Percentiles rank a stretch among this genome's conserved stretches.
Evolutionary conservation across 2,329 filamentous ascomycete species (phyloP).

Genomic region (Talaromyces albobiverticillius): DNA sequence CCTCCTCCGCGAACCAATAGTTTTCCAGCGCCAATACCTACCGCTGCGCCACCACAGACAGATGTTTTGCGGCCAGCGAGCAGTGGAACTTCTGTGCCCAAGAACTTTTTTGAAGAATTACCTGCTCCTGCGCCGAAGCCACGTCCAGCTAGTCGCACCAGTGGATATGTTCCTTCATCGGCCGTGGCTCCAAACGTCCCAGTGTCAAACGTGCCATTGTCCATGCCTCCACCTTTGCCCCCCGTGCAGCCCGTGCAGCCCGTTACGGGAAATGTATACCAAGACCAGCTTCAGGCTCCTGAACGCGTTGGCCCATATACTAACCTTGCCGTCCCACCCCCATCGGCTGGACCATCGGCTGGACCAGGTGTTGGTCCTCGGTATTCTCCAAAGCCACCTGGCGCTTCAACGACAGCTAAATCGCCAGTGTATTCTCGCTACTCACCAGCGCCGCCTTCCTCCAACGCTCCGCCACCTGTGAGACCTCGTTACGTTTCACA

Average conservation of each 20-base stretch:
- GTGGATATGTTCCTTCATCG: constrained; percentile 39
- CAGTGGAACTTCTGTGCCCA: constrained; percentile 24
- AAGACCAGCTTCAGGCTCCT: constrained; percentile 28
- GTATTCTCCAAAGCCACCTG: constrained; percentile 42
- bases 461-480: constrained; percentile 21
- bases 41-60: constrained; percentile 18
- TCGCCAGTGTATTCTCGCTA: constrained; percentile 40
- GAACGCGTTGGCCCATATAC: constrained; percentile 33
- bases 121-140: constrained; percentile 58
- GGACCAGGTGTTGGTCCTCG: constrained; percentile 32
- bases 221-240: constrained; percentile 21
- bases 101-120: constrained; percentile 75
- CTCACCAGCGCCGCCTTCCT: constrained; percentile 45
- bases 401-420: constrained; percentile 30
- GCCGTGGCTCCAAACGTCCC: constrained; percentile 22
- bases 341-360: constrained; percentile 25
- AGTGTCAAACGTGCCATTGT: constrained; percentile 20
- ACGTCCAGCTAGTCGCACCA: constrained; percentile 50
- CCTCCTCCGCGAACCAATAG: constrained; percentile 64
- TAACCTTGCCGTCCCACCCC: constrained; percentile 26
- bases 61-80: constrained; percentile 17
- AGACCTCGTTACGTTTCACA: constrained; percentile 41
- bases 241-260: constrained; percentile 4
- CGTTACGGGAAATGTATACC: constrained; percentile 14
- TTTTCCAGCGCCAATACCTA: constrained; percentile 39